These are phyloP conservation scores for Leishmania amazonensis DNA, from an alignment of 208 protist species.

Conservation along the genomic window DNA sequence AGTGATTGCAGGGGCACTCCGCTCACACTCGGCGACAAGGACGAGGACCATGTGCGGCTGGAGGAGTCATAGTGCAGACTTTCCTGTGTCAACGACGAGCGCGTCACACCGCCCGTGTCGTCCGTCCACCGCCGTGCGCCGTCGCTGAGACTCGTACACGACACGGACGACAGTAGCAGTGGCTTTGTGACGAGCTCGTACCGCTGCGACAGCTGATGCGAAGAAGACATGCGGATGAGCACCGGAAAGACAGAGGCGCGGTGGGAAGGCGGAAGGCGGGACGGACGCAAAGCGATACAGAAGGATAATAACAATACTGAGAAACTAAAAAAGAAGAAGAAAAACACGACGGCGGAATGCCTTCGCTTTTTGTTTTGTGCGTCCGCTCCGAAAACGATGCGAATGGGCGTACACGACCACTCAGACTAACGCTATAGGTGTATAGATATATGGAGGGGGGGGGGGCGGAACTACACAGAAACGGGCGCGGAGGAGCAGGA, in stretches of 20 bases:
- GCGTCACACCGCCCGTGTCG: slow-evolving; percentile 19
- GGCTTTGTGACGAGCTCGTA: background rate
- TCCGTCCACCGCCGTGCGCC: slow-evolving; percentile 5
- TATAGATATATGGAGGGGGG: background rate
- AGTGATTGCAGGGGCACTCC: background rate
- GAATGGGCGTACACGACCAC: background rate
- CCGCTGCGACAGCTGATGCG: background rate
- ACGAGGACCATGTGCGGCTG: slow-evolving; percentile 15
- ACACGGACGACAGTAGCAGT: background rate
- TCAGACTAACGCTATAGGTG: too few relatives aligned
- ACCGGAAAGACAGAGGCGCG: background rate
- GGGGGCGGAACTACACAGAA: background rate
- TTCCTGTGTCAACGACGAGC: slow-evolving; percentile 18
- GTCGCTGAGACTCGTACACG: slow-evolving; percentile 11
- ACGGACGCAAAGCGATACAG: background rate
- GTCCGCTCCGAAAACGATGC: background rate
- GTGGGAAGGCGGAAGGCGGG: background rate
- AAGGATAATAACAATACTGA: background rate
- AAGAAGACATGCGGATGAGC: background rate
- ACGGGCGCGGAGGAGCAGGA: slow-evolving; percentile 22
- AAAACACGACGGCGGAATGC: background rate
- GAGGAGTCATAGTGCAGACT: slow-evolving; percentile 13
- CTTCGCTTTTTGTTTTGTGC: background rate
- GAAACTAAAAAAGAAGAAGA: background rate
- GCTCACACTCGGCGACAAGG: background rate